Percentiles rank a stretch among this genome's conserved stretches.
Conservation (phyloP, 2,329 filamentous ascomycete species). For the Neocucurbitaria cava region DNA sequence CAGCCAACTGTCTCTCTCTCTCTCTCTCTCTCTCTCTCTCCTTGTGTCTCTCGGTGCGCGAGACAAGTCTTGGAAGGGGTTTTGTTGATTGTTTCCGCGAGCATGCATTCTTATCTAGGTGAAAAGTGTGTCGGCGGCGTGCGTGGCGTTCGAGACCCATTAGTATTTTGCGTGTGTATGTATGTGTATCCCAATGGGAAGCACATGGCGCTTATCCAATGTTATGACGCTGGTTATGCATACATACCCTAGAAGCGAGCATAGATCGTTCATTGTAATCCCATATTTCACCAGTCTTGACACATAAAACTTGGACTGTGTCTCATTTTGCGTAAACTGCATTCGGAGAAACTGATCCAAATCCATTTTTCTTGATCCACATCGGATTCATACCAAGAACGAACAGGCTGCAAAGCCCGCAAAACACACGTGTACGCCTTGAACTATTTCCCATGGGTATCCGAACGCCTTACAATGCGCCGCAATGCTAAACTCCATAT, state of each 20-base stretch:
- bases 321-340: no score
- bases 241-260: slow-evolving; percentile 1
- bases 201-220: no score
- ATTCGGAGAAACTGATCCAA: no score
- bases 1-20: no score
- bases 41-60: no score
- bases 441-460: not conserved
- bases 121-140: not conserved
- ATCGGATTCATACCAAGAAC: no score
- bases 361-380: no score
- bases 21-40: no score
- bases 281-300: not conserved
- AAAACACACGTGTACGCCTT: not conserved
- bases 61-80: not conserved
- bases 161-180: no score
- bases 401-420: not conserved
- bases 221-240: not conserved
- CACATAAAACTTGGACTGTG: no score
- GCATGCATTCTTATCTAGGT: not conserved
- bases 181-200: no score
- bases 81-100: not conserved
- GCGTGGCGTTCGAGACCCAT: not conserved
- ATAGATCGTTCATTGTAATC: not conserved
- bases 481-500: no score
- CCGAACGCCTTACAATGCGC: not conserved